Percentiles rank a stretch among this genome's conserved stretches.
phyloP scores from a whole-genome alignment of 1,284 basidiomycete genomes.

The Pseudozyma hubeiensis region DNA sequence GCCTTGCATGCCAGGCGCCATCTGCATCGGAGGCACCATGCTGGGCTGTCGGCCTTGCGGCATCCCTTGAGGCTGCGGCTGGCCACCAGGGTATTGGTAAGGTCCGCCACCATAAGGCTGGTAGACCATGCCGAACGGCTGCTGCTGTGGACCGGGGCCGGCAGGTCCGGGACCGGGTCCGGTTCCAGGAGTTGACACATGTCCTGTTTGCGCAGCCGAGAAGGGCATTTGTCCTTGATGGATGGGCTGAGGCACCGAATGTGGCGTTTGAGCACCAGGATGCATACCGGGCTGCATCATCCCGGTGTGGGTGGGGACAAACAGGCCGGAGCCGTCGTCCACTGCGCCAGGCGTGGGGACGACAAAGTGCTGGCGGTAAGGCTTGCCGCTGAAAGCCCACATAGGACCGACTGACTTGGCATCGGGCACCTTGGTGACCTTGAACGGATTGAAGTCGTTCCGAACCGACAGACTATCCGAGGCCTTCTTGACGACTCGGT shows the following conservation, averaged over 20 bases:
- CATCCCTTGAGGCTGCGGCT: conserved; percentile 31
- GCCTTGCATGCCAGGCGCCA: conserved; percentile 40
- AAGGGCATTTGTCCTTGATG: conserved; percentile 39
- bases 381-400: conserved; percentile 90
- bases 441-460: conserved; percentile 95
- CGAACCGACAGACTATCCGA: conserved; percentile 78
- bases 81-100: conserved; percentile 47
- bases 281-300: conserved; percentile 49
- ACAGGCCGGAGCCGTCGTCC: conserved; percentile 40
- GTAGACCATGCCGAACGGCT: conserved; percentile 53
- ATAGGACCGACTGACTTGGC: conserved; percentile 78
- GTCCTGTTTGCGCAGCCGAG: conserved; percentile 15
- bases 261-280: conserved; percentile 35
- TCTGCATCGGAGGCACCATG: conserved; percentile 41
- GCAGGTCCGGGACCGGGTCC: conserved; percentile 20
- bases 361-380: conserved; percentile 79
- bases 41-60: conserved; percentile 34
- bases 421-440: conserved; percentile 82
- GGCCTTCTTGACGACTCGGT: conserved; percentile 78
- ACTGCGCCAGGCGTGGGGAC: conserved; percentile 22
- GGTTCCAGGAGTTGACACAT: conserved; percentile 13
- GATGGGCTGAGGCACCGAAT: conserved; percentile 29
- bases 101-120: conserved; percentile 47
- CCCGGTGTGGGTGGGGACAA: conserved; percentile 25
- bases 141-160: conserved; percentile 26